Percentiles rank a stretch among this genome's conserved stretches.
Evolutionary conservation across 1,139 yeast genomes (phyloP).

Genomic region (Yamadazyma atmosphaerica): DNA sequence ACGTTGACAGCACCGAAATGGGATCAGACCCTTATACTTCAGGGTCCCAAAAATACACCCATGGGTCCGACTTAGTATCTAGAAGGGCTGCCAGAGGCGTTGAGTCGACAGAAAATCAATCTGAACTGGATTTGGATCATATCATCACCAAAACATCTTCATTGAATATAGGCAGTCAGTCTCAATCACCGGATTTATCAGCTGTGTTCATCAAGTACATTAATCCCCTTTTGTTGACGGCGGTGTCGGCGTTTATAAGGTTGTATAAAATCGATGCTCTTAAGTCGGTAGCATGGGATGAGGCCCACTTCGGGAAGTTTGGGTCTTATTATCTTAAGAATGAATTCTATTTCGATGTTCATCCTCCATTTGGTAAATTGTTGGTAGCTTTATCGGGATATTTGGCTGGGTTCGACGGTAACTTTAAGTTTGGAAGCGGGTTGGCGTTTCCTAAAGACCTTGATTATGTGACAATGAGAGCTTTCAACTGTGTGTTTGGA

Average conservation of each 20-base stretch:
- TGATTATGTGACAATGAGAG: slow-evolving; percentile 88
- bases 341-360: slow-evolving; percentile 96
- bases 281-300: slow-evolving; percentile 80
- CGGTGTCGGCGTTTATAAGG: slow-evolving; percentile 65
- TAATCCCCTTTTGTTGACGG: slow-evolving; percentile 46
- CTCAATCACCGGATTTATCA: slow-evolving; percentile 7
- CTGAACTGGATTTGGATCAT: slow-evolving; percentile 25
- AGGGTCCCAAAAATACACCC: slow-evolving; percentile 5
- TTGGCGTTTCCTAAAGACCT: slow-evolving; percentile 80
- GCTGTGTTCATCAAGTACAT: slow-evolving; percentile 20
- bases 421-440: slow-evolving; percentile 93
- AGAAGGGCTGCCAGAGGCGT: background rate
- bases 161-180: slow-evolving; percentile 17
- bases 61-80: slow-evolving; percentile 2
- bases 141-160: slow-evolving; percentile 28
- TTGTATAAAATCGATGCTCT: slow-evolving; percentile 65
- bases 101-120: background rate
- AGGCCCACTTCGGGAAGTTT: slow-evolving; percentile 85
- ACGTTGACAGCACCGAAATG: no score
- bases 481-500: slow-evolving; percentile 89
- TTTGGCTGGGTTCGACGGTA: slow-evolving; percentile 92
- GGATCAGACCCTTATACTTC: slow-evolving; percentile 2
- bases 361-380: slow-evolving; percentile 98
- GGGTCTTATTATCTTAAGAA: slow-evolving; percentile 92
- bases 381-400: slow-evolving; percentile 93